Evolutionary conservation across 2,329 filamentous ascomycete species (phyloP).

Genomic region (Calonectria honghensis): DNA sequence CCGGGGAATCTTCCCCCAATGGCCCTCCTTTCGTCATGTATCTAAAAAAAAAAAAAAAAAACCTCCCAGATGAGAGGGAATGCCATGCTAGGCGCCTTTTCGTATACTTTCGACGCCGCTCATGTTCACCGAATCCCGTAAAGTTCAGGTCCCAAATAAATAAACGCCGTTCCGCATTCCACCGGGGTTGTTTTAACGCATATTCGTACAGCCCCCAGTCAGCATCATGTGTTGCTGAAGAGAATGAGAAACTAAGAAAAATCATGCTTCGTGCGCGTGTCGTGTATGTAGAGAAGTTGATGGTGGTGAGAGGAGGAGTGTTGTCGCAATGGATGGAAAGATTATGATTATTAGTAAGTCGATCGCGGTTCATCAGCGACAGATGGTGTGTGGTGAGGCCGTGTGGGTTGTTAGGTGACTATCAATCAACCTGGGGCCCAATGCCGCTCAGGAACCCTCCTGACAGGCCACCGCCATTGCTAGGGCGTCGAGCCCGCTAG

Average conservation of each 20-base stretch:
- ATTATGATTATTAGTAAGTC: constrained; percentile 54
- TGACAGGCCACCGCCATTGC: constrained; percentile 73
- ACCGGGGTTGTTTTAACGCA: constrained; percentile 44
- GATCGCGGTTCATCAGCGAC: constrained; percentile 30
- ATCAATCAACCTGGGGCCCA: constrained; percentile 11
- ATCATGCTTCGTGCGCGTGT: constrained; percentile 40
- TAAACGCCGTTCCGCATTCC: constrained; percentile 47
- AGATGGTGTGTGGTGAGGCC: constrained; percentile 21
- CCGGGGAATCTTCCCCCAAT: constrained; percentile 36
- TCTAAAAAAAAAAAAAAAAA: constrained; percentile 49
- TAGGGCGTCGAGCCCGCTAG: constrained; percentile 72
- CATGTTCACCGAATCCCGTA: constrained; percentile 44
- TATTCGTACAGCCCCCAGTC: constrained; percentile 50
- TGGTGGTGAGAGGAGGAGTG: constrained; percentile 16
- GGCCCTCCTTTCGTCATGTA: constrained; percentile 50
- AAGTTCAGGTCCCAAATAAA: constrained; percentile 37
- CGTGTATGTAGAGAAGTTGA: constrained; percentile 30
- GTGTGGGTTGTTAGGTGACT: constrained; percentile 21
- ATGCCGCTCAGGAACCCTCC: constrained; percentile 60
- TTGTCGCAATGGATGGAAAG: constrained; percentile 24
- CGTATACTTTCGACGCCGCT: constrained; percentile 51
- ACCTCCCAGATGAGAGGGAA: constrained; percentile 38
- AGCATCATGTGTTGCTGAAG: constrained; percentile 35
- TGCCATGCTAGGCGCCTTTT: constrained; percentile 49
- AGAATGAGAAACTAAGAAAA: constrained; percentile 24